Conservation (phyloP, 495 filamentous ascomycete genomes). For the Usnea hakonensis region DNA sequence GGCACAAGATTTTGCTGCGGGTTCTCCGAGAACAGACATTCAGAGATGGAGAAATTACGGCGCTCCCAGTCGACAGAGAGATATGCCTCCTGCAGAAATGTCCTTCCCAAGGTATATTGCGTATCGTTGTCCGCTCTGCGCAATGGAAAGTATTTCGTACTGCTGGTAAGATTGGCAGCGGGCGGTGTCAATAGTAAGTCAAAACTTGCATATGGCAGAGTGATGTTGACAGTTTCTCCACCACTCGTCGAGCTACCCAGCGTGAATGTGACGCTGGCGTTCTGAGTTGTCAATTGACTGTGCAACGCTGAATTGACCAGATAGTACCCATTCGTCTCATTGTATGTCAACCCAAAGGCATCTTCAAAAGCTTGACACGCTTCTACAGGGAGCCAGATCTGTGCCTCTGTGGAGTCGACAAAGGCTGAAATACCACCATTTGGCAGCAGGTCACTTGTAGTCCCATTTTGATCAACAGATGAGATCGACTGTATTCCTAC, state of each 20-base stretch:
- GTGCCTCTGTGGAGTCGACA: conserved; percentile 48
- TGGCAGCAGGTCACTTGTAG: conserved; percentile 16
- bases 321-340: conserved; percentile 40
- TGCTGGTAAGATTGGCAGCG: conserved; percentile 23
- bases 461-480: conserved; percentile 27
- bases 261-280: conserved; percentile 46
- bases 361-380: conserved; percentile 48
- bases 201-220: conserved; percentile 47
- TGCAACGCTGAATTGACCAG: conserved; percentile 41
- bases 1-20: conserved; percentile 13
- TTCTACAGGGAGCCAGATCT: conserved; percentile 47
- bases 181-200: conserved; percentile 32
- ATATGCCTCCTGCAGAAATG: conserved; percentile 50
- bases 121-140: conserved; percentile 40
- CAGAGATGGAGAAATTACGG: conserved; percentile 24
- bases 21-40: conserved; percentile 12
- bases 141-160: conserved; percentile 45
- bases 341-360: conserved; percentile 43
- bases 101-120: conserved; percentile 49
- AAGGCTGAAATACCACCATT: conserved; percentile 26
- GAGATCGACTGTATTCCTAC: conserved; percentile 42
- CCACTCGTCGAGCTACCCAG: conserved; percentile 35
- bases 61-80: conserved; percentile 26
- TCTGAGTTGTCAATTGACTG: conserved; percentile 34
- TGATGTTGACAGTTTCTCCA: conserved; percentile 39